phyloP scores from a whole-genome alignment of 2,329 filamentous ascomycete species.

The Rutstroemia sp. region DNA sequence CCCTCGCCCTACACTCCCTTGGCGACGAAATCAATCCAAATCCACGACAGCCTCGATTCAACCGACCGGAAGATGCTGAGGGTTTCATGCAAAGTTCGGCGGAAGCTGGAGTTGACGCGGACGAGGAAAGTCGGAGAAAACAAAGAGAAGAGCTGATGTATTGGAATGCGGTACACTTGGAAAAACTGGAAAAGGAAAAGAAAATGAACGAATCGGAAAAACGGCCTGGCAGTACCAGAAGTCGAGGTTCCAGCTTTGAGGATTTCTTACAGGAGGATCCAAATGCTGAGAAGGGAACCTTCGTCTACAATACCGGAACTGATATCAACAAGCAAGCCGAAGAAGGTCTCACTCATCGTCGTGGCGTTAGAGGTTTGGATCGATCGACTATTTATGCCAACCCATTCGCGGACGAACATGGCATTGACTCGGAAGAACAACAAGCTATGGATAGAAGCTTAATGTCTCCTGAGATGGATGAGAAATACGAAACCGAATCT shows the following conservation, averaged over 20 bases:
- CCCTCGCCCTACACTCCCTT: conserved; percentile 50
- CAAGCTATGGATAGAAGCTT: conserved; percentile 32
- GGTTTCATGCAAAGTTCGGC: conserved; percentile 49
- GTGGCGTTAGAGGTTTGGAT: conserved; percentile 41
- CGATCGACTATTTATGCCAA: conserved; percentile 43
- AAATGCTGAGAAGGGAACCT: conserved; percentile 46
- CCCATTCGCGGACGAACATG: conserved; percentile 42
- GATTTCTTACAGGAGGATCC: conserved; percentile 49
- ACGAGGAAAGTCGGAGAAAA: conserved; percentile 51
- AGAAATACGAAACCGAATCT: conserved; percentile 50
- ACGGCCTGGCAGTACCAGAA: conserved; percentile 23
- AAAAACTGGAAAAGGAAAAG: conserved; percentile 37
- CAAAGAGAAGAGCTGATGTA: conserved; percentile 60
- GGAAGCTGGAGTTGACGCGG: conserved; percentile 48
- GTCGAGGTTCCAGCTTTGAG: conserved; percentile 39
- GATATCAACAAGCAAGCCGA: conserved; percentile 34
- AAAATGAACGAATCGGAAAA: conserved; percentile 17
- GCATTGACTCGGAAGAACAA: conserved; percentile 36
- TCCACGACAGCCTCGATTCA: conserved; percentile 46
- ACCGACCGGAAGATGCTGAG: conserved; percentile 58
- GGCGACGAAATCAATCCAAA: conserved; percentile 45
- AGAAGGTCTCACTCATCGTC: conserved; percentile 36
- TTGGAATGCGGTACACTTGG: conserved; percentile 51
- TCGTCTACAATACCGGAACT: conserved; percentile 50
- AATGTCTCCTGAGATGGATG: conserved; percentile 16